Conservation (phyloP, 345 rosid genomes). For the Aegle marmelos region DNA sequence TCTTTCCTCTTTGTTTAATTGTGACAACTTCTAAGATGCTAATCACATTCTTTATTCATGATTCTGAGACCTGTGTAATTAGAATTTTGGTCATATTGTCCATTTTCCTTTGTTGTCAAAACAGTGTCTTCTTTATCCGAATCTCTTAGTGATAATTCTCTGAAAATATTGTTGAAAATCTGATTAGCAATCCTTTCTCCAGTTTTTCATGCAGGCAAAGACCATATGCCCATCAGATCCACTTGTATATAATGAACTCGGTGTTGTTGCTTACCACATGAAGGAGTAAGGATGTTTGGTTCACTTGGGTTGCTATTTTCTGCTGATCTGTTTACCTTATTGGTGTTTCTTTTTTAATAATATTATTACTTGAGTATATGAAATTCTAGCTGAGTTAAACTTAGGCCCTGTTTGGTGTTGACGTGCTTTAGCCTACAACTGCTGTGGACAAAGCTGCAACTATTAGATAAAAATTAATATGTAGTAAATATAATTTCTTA, state of each 20-base stretch:
- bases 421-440: no score
- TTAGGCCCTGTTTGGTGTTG: not conserved
- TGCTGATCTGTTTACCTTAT: not conserved
- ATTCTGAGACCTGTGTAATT: not conserved
- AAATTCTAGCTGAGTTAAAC: not conserved
- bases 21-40: not conserved
- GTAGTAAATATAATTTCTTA: no score
- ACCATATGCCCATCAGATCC: constrained; percentile 89
- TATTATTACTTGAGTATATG: not conserved
- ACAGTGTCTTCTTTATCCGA: not conserved
- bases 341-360: not conserved
- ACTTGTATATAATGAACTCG: constrained; percentile 91
- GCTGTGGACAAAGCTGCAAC: no score
- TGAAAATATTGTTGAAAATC: not conserved
- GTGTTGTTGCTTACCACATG: constrained; percentile 95
- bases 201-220: constrained; percentile 97
- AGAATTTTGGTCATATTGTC: not conserved
- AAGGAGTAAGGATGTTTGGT: constrained; percentile 64
- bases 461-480: no score
- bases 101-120: not conserved
- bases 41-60: not conserved
- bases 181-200: constrained; percentile 22
- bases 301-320: not conserved
- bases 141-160: not conserved
- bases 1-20: not conserved